These are phyloP conservation scores for Blastocrithidia nonstop DNA, from an alignment of 208 protist genomes.

Conservation along the genomic window DNA sequence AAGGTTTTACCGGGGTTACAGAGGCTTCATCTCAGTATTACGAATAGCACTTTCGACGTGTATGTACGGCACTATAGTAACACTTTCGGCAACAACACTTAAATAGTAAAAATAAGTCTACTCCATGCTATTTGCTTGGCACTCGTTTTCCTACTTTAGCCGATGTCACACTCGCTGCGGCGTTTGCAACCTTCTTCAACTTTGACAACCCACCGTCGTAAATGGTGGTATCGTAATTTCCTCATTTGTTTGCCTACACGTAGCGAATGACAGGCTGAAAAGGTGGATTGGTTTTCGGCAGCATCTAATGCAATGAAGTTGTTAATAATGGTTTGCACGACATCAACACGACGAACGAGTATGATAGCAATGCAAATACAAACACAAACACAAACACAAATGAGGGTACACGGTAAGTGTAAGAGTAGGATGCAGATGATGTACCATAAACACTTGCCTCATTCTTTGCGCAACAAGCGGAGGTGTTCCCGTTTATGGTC, in stretches of 20 bases:
- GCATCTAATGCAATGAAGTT: too few relatives aligned
- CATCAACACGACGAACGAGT: conserved; percentile 1
- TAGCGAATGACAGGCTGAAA: conserved; percentile 69
- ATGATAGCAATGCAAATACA: neutral
- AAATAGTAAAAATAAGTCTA: neutral
- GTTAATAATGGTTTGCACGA: neutral
- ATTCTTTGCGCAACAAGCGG: conserved; percentile 46
- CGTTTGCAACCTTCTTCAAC: conserved; percentile 65
- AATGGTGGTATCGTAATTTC: conserved; percentile 36
- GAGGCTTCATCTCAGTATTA: conserved; percentile 51
- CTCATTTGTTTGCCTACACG: conserved; percentile 49
- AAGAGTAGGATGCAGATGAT: conserved; percentile 32
- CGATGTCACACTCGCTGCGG: conserved; percentile 59
- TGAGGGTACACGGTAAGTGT: neutral
- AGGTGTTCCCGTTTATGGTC: conserved; percentile 78
- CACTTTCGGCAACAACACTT: conserved; percentile 24
- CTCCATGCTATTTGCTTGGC: conserved; percentile 36
- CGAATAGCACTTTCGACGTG: conserved; percentile 59
- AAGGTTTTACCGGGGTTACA: conserved; percentile 36
- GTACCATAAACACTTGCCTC: conserved; percentile 54
- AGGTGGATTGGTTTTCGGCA: conserved; percentile 6
- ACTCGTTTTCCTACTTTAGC: conserved; percentile 73
- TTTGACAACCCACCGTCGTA: conserved; percentile 62
- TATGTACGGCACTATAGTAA: conserved; percentile 50
- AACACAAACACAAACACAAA: neutral